Percentiles rank a stretch among this genome's conserved stretches.
These are phyloP conservation scores for Aurinia saxatilis DNA, from an alignment of 345 rosid genomes.

Conservation along the genomic window DNA sequence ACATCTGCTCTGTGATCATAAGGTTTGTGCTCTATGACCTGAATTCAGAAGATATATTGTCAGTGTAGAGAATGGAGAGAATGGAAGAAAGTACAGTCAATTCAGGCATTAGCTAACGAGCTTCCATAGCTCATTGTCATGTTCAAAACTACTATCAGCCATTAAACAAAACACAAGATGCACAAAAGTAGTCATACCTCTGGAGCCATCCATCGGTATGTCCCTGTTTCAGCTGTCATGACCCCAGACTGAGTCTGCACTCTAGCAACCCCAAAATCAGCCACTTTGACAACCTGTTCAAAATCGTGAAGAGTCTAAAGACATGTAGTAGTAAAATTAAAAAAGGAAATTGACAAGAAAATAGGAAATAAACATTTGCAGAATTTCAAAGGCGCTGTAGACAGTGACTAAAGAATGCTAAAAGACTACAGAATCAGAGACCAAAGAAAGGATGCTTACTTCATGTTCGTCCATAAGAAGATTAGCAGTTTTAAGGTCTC, in stretches of 20 bases:
- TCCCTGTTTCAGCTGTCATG: slow-evolving; percentile 98
- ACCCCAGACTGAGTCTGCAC: slow-evolving; percentile 90
- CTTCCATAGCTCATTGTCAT: background rate
- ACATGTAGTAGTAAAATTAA: background rate
- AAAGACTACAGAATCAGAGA: background rate
- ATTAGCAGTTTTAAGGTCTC: slow-evolving; percentile 96
- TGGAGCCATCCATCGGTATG: slow-evolving; percentile 99
- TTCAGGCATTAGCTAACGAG: background rate
- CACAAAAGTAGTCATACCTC: too few species aligned
- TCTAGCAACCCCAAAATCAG: slow-evolving; percentile 98
- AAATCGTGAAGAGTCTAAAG: background rate
- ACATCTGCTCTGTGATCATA: slow-evolving; percentile 90
- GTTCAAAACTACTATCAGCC: background rate
- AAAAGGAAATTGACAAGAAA: background rate
- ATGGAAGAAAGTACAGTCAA: background rate
- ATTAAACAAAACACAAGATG: too few species aligned
- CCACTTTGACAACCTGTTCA: slow-evolving; percentile 86
- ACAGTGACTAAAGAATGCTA: background rate
- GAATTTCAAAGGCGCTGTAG: background rate
- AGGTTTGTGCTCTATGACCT: slow-evolving; percentile 94
- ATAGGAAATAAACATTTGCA: background rate
- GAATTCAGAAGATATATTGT: slow-evolving; percentile 26
- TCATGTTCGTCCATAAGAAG: slow-evolving; percentile 98
- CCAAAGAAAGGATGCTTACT: slow-evolving; percentile 36
- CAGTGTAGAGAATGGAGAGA: background rate